Conservation (phyloP, 306 rosid species). For the Styphnolobium japonicum region DNA sequence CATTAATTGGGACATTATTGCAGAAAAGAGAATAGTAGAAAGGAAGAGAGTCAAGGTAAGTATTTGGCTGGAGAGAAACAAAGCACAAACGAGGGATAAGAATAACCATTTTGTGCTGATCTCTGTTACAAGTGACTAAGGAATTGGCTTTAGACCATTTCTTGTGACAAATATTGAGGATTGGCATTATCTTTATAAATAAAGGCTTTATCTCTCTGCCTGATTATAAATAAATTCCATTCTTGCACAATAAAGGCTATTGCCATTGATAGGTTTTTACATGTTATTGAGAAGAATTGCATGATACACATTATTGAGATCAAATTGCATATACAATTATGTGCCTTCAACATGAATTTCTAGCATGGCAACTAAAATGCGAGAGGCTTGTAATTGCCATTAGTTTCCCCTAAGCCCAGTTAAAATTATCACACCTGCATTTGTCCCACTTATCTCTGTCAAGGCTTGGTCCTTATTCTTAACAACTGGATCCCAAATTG, state of each 20-base stretch:
- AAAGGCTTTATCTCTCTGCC: not conserved
- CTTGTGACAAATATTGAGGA: not conserved
- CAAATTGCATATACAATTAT: not conserved
- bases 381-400: not conserved
- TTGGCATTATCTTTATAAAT: not conserved
- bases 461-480: not conserved
- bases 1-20: not conserved
- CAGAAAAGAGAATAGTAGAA: not conserved
- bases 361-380: not conserved
- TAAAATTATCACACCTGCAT: not conserved
- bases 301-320: not conserved
- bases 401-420: not conserved
- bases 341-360: not conserved
- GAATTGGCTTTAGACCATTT: not conserved
- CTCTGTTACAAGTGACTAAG: not conserved
- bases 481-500: not conserved
- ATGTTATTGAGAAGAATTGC: not conserved
- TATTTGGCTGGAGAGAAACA: not conserved
- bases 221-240: not conserved
- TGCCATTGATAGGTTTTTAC: not conserved
- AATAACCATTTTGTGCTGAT: not conserved
- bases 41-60: not conserved
- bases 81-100: not conserved
- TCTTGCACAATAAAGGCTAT: not conserved
- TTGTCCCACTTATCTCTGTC: not conserved